phyloP scores from a whole-genome alignment of 805 yeast species.

The Hanseniaspora guilliermondii region DNA sequence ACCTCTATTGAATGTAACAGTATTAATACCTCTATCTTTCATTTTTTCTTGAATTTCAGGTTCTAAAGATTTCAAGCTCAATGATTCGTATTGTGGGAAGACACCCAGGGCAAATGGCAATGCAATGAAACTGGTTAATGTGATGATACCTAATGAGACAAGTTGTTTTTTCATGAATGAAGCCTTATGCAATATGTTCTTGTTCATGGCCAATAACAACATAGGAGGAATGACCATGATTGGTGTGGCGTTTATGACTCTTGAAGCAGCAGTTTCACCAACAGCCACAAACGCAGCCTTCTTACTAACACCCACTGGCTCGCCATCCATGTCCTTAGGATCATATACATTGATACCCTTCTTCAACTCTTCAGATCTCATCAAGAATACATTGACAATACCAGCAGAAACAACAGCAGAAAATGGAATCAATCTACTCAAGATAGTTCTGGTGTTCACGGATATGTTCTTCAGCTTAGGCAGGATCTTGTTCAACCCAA shows the following conservation, averaged over 20 bases:
- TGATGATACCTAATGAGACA: constrained; percentile 76
- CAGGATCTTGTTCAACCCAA: constrained; percentile 84
- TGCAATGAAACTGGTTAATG: constrained; percentile 71
- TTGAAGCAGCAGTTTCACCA: constrained; percentile 89
- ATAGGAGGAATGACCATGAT: constrained; percentile 95
- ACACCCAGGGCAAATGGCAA: constrained; percentile 92
- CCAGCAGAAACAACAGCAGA: constrained; percentile 99
- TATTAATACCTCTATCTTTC: constrained; percentile 49
- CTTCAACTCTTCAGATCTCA: constrained; percentile 89
- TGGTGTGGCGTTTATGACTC: constrained; percentile 94
- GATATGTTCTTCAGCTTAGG: constrained; percentile 63
- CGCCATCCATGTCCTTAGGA: constrained; percentile 36
- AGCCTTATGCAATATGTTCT: constrained; percentile 53
- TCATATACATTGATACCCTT: constrained; percentile 69
- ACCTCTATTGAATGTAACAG: constrained; percentile 86
- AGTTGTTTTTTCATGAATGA: constrained; percentile 51
- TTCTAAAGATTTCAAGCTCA: constrained; percentile 53
- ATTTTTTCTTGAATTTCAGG: constrained; percentile 46
- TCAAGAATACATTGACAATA: constrained; percentile 84
- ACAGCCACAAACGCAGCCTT: constrained; percentile 87
- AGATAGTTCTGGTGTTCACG: constrained; percentile 55
- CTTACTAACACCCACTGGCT: constrained; percentile 60
- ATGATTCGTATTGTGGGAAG: constrained; percentile 76
- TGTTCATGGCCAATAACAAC: constrained; percentile 64
- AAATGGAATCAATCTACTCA: constrained; percentile 87